Base-by-base conservation (phyloP, 306 rosid species). In the Ormosia semicastrata region DNA sequence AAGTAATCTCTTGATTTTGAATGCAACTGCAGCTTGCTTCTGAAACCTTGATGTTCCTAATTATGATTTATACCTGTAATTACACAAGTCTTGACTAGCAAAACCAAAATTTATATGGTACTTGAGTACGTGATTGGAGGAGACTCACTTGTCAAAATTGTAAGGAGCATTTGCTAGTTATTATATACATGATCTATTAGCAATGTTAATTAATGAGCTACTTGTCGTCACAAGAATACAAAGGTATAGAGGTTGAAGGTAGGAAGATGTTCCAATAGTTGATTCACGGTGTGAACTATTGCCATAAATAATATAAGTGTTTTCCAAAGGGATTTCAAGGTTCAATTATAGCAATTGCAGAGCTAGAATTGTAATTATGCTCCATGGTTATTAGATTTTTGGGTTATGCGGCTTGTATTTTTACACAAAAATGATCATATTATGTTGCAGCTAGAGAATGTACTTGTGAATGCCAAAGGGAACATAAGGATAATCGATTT, bases 311-410 rank as follows among this genome's bases (percentile, higher is more conserved):
- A 75, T 18, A 92, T 89, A 85, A 97, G 98, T 8, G 98, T 95
- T 79, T 91, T 81, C 86, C 99, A 95, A 73, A 88, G 99, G 76
- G 99, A 95, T 86, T 93, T 95, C 47, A 94, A 94, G 97, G 97
- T 94, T 50, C 30, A 64, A 2, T 29, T 17, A 0, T 50, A 39
- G 12, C 30, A n/a, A 47, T 46, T 67, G n/a, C 44, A 14, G 9
- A 39, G 24, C 37, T 17, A 12, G 14, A 82, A 39, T 9, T 50
- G 60, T 18, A 79, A 14, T n/a, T 44, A 33, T 34, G 36, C 29
- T 72, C 6, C 37, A 57, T 36, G 6, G 10, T 71, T 58, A 53
- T 33, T 33, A 66, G n/a, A 39, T 66, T 66, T 41, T 49, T 43
- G 3, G 52, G 30, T 6, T 18, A 13, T 44, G n/a, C n/a, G n/a